These are phyloP conservation scores for Candida nemodendra DNA, from an alignment of 805 yeast species.

Conservation along the genomic window DNA sequence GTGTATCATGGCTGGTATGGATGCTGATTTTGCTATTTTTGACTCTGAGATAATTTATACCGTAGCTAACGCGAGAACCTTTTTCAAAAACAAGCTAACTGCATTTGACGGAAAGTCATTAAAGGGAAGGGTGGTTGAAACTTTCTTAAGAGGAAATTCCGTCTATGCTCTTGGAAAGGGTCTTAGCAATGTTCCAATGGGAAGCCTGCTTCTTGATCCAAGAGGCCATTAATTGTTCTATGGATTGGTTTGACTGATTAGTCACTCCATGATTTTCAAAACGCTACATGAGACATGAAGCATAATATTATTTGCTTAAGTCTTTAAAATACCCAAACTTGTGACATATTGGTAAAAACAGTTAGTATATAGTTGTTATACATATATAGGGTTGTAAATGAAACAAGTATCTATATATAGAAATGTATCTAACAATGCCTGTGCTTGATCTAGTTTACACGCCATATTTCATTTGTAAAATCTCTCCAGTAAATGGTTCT, in stretches of 20 bases:
- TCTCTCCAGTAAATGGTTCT: slow-evolving; percentile 26
- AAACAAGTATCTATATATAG: not conserved
- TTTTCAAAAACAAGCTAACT: slow-evolving; percentile 83
- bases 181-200: slow-evolving; percentile 55
- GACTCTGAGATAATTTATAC: slow-evolving; percentile 56
- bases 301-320: too few species aligned
- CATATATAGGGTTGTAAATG: too few species aligned
- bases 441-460: slow-evolving; percentile 18
- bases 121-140: slow-evolving; percentile 74
- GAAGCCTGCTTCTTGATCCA: slow-evolving; percentile 60
- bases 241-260: too few species aligned
- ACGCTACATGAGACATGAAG: too few species aligned
- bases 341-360: too few species aligned
- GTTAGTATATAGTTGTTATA: too few species aligned
- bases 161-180: slow-evolving; percentile 61
- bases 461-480: slow-evolving; percentile 28
- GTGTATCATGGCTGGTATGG: slow-evolving; percentile 65
- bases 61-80: slow-evolving; percentile 54
- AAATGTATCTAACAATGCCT: slow-evolving; percentile 1
- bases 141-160: slow-evolving; percentile 72
- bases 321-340: too few species aligned
- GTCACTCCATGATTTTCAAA: too few species aligned
- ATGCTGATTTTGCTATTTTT: slow-evolving; percentile 86
- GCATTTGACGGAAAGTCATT: slow-evolving; percentile 76
- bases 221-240: slow-evolving; percentile 36